Conservation (phyloP, 257 asterid genomes). For the Agastache rugosa region DNA sequence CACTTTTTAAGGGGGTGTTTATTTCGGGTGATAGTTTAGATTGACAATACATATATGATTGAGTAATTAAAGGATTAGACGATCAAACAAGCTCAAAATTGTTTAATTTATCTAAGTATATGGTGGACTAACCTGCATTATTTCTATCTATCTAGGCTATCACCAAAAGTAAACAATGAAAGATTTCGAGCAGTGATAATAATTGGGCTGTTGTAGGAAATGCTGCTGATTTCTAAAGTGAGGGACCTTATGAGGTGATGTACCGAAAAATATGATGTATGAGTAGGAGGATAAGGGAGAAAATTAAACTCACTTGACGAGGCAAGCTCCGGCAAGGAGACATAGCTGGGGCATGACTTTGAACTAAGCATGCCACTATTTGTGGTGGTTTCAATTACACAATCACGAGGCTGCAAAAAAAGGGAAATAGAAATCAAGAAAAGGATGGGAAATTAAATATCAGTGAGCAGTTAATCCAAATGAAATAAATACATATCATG, state of each 20-base stretch:
- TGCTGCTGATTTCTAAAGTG: neutral
- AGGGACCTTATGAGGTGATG: neutral
- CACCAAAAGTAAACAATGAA: neutral
- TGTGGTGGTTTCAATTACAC: conserved; percentile 48
- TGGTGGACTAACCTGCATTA: neutral
- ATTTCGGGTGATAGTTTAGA: neutral
- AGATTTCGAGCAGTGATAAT: neutral
- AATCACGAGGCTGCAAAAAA: conserved; percentile 82
- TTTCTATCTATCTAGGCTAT: neutral
- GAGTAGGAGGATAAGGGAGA: conserved; percentile 4
- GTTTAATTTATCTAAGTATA: neutral
- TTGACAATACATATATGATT: neutral
- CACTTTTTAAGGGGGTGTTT: neutral
- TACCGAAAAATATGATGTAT: conserved; percentile 12
- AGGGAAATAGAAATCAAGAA: neutral
- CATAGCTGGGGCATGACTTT: conserved; percentile 66
- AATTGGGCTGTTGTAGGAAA: conserved; percentile 13
- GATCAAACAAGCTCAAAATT: neutral
- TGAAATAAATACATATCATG: neutral
- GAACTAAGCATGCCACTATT: conserved; percentile 47
- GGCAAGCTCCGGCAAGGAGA: conserved; percentile 70
- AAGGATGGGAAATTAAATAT: neutral
- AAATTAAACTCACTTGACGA: conserved; percentile 54
- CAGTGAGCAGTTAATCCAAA: conserved; percentile 4
- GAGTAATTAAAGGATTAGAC: neutral